Percentiles rank a stretch among this genome's conserved stretches.
Evolutionary conservation across 2,329 filamentous ascomycete genomes (phyloP).

Genomic region (Zalaria sp.): DNA sequence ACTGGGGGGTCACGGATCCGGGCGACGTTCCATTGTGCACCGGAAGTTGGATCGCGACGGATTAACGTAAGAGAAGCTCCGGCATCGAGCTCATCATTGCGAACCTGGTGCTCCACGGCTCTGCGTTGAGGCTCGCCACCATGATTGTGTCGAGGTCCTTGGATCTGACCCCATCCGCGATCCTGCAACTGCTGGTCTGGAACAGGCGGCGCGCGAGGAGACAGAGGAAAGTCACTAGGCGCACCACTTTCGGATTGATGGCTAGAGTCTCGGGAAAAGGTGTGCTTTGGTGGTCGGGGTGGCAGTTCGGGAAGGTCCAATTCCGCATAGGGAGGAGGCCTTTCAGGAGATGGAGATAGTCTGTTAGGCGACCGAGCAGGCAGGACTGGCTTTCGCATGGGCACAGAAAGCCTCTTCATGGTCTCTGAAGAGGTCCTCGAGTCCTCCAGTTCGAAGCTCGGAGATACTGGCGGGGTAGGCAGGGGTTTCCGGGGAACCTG

Average conservation of each 20-base stretch:
- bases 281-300: background rate
- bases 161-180: background rate
- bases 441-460: background rate
- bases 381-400: slow-evolving; percentile 1
- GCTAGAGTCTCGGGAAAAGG: background rate
- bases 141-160: background rate
- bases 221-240: background rate
- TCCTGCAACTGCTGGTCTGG: background rate
- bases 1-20: slow-evolving; percentile 31
- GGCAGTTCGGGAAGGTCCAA: slow-evolving; percentile 4
- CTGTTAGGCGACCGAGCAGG: background rate
- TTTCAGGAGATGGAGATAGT: no score
- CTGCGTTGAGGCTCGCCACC: background rate
- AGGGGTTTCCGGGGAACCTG: slow-evolving; percentile 7
- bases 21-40: slow-evolving; percentile 37
- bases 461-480: slow-evolving; percentile 7
- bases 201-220: background rate
- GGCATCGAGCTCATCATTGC: background rate
- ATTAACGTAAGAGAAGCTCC: slow-evolving; percentile 30
- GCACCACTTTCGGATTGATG: background rate
- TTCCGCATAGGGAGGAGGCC: background rate
- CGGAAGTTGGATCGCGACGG: slow-evolving; percentile 33
- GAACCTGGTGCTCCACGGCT: no score
- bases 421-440: background rate
- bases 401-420: slow-evolving; percentile 1